Base-by-base conservation (phyloP, 306 rosid genomes). In the Cucurbita pepo region DNA sequence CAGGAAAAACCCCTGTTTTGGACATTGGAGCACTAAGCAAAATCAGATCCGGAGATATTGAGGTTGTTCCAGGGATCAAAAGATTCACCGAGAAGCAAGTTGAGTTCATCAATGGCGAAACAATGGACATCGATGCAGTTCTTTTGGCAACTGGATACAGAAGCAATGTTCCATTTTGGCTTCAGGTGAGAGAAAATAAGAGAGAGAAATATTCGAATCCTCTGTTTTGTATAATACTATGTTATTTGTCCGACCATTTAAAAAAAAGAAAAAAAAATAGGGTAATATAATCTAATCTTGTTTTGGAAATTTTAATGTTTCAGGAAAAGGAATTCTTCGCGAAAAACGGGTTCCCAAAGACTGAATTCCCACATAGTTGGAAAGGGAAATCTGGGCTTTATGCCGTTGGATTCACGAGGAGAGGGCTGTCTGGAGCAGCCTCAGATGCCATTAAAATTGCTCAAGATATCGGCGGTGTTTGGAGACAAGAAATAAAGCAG, bases 81-180 rank as follows among this genome's bases (percentile, higher is more conserved):
- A 91, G 80, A 25, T 83, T 94, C 58, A 18, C 10, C 2, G 16
- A 11, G 8, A 56, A 65, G 0, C 77, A 38, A 19, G 95, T 89
- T 7, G 96, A 94, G 77, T 83, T 94, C 3, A 83, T 76, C 48
- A 83, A 80, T 58, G 97, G 95, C 0, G 81, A 88, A 74, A 83
- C 48, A 38, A 82, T 75, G 1, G 81, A 78, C 0, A 72, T 94
- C 40, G 97, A 94, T 55, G 83, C 97, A 0, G 86, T 91, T 10
- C 72, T 94, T 36, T 82, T 94, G 2, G 99, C 99, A 0, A 94
- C 99, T 0, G 99, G 99, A 0, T 94, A 94, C 75, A 85, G 95
- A 36, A 94, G 99, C 88, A 94, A 91, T 36, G 99, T 94, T 54
- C 99, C 99, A n/a, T 85, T 73, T 63, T 94, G 99, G 99, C 95